These are phyloP conservation scores for Apiospora hydei DNA, from an alignment of 2,329 filamentous ascomycete genomes.

Conservation along the genomic window DNA sequence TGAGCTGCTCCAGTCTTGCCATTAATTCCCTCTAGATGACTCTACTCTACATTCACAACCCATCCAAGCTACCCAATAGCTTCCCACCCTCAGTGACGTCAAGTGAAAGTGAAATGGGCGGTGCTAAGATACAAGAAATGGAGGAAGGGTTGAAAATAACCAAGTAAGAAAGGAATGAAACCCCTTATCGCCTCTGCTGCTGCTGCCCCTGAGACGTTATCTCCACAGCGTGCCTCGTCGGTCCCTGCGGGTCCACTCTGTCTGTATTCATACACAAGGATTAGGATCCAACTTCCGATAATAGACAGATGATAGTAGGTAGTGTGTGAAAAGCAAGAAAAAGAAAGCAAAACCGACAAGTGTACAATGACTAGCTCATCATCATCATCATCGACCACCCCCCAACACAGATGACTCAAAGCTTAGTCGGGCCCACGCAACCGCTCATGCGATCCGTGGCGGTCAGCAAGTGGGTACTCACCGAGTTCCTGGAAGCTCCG, in stretches of 20 bases:
- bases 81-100: not conserved
- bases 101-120: not conserved
- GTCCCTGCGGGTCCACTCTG: not conserved
- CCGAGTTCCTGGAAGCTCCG: constrained; percentile 1
- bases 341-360: not conserved
- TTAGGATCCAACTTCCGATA: not conserved
- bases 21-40: not conserved
- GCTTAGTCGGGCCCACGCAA: not conserved
- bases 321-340: not conserved
- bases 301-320: not conserved
- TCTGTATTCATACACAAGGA: not conserved
- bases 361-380: not conserved
- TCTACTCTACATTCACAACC: not conserved
- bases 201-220: not conserved
- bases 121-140: not conserved
- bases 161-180: not conserved
- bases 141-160: not conserved
- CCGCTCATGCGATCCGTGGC: not conserved
- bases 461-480: not conserved
- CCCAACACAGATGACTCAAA: not conserved
- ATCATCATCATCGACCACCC: not conserved
- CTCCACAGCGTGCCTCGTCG: not conserved
- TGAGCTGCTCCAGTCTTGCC: too few species aligned
- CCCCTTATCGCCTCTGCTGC: not conserved
- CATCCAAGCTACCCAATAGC: accelerated